Conservation (phyloP, 2,329 filamentous ascomycete genomes). For the Alternaria sp. region DNA sequence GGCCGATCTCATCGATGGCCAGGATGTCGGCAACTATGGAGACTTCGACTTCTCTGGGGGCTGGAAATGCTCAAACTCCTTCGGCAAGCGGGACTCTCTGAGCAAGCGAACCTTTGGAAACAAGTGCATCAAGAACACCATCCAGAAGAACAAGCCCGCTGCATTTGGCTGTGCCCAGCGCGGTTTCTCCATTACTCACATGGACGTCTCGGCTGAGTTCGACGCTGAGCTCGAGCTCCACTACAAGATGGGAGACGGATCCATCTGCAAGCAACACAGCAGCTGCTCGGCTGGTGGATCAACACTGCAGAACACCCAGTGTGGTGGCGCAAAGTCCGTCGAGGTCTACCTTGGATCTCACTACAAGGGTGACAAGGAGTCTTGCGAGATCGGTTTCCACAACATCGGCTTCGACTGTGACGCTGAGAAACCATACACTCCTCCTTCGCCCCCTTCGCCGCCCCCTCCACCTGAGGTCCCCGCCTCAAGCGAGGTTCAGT, state of each 20-base stretch:
- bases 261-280: constrained; percentile 76
- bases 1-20: constrained; percentile 59
- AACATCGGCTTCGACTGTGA: constrained; percentile 77
- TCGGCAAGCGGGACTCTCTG: constrained; percentile 64
- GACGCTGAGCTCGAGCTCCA: constrained; percentile 83
- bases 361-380: constrained; percentile 57
- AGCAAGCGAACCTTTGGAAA: constrained; percentile 53
- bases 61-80: constrained; percentile 70
- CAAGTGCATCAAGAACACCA: constrained; percentile 52
- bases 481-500: constrained; percentile 14
- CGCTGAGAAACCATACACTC: constrained; percentile 29
- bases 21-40: constrained; percentile 66
- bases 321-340: constrained; percentile 86
- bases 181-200: constrained; percentile 76
- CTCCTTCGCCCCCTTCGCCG: constrained; percentile 13
- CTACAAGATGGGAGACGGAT: constrained; percentile 85
- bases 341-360: constrained; percentile 66
- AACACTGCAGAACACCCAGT: constrained; percentile 81
- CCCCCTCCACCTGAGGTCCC: constrained; percentile 14
- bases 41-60: constrained; percentile 70
- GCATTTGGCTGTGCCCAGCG: constrained; percentile 70
- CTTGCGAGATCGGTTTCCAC: constrained; percentile 76
- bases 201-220: constrained; percentile 76
- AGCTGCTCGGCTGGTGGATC: constrained; percentile 71
- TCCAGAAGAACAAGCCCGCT: constrained; percentile 60